Conservation (phyloP, 2,329 filamentous ascomycete genomes). For the Pestalotiopsis sp. region DNA sequence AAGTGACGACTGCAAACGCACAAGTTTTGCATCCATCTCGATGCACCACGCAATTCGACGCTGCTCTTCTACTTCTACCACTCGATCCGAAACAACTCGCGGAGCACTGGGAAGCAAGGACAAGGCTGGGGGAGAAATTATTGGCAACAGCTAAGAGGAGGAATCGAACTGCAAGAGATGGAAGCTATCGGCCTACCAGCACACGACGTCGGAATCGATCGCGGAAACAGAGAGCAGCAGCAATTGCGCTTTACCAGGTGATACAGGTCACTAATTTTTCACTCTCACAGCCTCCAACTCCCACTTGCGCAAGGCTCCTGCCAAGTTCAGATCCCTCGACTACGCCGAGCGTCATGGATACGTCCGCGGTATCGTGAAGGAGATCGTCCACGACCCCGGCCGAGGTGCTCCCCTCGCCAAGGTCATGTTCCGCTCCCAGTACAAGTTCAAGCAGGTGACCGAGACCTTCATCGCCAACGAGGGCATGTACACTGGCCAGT, state of each 20-base stretch:
- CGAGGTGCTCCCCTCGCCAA: slow-evolving; percentile 97
- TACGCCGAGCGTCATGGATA: slow-evolving; percentile 97
- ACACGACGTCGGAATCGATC: slow-evolving; percentile 14
- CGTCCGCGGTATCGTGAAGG: slow-evolving; percentile 95
- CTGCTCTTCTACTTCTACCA: neutral
- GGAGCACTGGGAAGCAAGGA: neutral
- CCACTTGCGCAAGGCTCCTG: slow-evolving; percentile 91
- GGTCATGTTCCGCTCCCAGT: slow-evolving; percentile 96
- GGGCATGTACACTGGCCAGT: slow-evolving; percentile 99
- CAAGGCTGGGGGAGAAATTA: neutral
- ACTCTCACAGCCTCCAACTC: slow-evolving; percentile 69
- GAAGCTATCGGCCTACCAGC: slow-evolving; percentile 22
- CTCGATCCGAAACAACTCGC: slow-evolving; percentile 10
- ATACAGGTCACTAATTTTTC: slow-evolving; percentile 22
- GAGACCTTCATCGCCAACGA: slow-evolving; percentile 99
- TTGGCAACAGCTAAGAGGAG: neutral
- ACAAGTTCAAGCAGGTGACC: slow-evolving; percentile 95
- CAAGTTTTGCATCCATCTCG: neutral
- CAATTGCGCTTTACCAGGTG: neutral
- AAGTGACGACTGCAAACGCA: slow-evolving; percentile 20
- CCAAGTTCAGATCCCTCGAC: slow-evolving; percentile 96
- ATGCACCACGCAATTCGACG: neutral
- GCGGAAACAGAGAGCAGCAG: neutral
- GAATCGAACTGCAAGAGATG: neutral
- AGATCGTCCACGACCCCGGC: slow-evolving; percentile 98